A percentile compares a stretch with the other conserved stretches of the same genome.
Conservation (phyloP, 225 moss, liverwort and hornwort genomes). For the Bryoerythrophyllum caledonicum region DNA sequence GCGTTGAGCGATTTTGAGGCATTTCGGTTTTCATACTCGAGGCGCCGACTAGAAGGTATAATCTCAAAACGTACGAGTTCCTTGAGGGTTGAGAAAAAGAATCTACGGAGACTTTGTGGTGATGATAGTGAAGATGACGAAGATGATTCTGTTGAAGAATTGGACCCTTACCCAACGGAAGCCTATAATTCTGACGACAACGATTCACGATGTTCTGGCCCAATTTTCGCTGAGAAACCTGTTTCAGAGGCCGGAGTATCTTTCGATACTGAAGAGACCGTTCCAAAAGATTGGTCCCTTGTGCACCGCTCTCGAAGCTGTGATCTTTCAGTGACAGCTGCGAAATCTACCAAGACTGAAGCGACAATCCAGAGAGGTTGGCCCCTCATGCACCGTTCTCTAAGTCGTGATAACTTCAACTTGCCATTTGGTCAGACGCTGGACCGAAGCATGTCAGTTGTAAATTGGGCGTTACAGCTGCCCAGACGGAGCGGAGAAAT, state of each 20-base stretch:
- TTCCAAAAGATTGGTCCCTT: conserved; percentile 29
- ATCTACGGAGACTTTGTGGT: conserved; percentile 32
- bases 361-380: conserved; percentile 45
- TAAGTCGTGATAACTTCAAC: conserved; percentile 47
- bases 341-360: conserved; percentile 12
- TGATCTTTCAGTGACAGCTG: conserved; percentile 20
- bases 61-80: conserved; percentile 52
- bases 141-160: conserved; percentile 48
- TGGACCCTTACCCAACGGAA: conserved; percentile 58
- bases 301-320: conserved; percentile 33
- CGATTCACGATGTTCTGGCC: conserved; percentile 37
- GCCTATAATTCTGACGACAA: conserved; percentile 56
- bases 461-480: conserved; percentile 61
- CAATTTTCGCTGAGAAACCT: conserved; percentile 30
- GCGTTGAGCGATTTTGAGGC: conserved; percentile 53
- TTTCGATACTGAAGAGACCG: conserved; percentile 16
- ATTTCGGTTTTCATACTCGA: conserved; percentile 61
- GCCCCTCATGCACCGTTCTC: conserved; percentile 63
- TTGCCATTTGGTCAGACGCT: conserved; percentile 42
- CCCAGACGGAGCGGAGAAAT: conserved; percentile 46
- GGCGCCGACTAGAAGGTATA: conserved; percentile 52
- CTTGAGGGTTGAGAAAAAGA: conserved; percentile 53
- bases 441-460: conserved; percentile 57
- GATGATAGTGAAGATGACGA: conserved; percentile 39
- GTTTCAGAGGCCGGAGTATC: conserved; percentile 18